A percentile compares a stretch with the other conserved stretches of the same genome.
These are phyloP conservation scores for Neolentinus lepideus DNA, from an alignment of 1,284 basidiomycete species.

Conservation along the genomic window DNA sequence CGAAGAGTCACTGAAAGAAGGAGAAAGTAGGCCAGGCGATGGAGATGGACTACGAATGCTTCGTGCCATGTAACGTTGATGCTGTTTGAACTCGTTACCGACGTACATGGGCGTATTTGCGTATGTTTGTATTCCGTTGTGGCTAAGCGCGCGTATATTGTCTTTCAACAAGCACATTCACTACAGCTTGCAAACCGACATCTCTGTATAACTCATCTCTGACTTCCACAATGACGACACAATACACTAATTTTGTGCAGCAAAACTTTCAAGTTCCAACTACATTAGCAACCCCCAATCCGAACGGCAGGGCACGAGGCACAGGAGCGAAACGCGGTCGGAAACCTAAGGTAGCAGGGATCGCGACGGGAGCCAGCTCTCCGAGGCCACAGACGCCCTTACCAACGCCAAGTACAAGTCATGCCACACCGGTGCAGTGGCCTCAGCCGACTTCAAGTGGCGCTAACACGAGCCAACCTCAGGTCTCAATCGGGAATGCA, in stretches of 20 bases:
- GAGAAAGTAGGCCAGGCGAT: neutral
- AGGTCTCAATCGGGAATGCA: neutral
- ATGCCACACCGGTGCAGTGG: neutral
- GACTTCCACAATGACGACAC: no score
- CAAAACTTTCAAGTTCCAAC: neutral
- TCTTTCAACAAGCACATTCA: neutral
- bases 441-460: neutral
- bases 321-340: conserved; percentile 4
- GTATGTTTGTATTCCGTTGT: no score
- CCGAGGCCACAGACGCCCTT: neutral
- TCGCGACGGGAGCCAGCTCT: neutral
- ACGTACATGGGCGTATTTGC: no score
- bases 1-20: neutral
- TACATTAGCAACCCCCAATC: conserved; percentile 3
- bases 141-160: no score
- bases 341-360: neutral
- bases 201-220: no score
- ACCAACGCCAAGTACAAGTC: neutral
- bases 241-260: neutral
- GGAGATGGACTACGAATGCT: conserved; percentile 1
- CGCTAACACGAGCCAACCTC: neutral
- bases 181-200: neutral
- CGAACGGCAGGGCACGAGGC: neutral
- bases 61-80: neutral
- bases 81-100: no score